Percentiles rank a stretch among this genome's conserved stretches.
Evolutionary conservation across 345 rosid species (phyloP).

Genomic region (Eucalyptus pauciflora): DNA sequence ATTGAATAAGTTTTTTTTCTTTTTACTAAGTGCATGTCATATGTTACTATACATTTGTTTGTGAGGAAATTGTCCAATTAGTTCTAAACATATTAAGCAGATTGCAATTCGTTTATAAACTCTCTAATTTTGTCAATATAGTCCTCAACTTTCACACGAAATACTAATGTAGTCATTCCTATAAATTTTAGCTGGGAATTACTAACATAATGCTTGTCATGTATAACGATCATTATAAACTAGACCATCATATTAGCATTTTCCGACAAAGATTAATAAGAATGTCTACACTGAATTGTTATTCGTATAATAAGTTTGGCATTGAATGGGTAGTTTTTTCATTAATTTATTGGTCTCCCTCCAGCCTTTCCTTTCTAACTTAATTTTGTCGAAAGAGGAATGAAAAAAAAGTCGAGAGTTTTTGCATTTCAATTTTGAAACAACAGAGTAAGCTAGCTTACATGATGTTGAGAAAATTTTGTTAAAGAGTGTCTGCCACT

Average conservation of each 20-base stretch:
- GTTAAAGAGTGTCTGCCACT: too few species aligned
- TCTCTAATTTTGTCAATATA: neutral
- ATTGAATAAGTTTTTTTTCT: neutral
- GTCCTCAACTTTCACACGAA: neutral
- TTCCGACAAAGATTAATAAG: too few species aligned
- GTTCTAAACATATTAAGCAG: too few species aligned
- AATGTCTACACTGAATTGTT: neutral
- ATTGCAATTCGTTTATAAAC: too few species aligned
- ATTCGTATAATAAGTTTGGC: neutral
- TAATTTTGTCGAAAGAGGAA: too few species aligned
- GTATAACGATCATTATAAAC: too few species aligned
- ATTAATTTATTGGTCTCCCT: too few species aligned
- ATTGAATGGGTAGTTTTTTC: neutral
- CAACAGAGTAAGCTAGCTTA: too few species aligned
- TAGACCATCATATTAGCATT: neutral
- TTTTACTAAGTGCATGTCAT: neutral
- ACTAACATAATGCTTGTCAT: neutral
- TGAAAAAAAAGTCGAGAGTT: too few species aligned
- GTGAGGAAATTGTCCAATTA: neutral
- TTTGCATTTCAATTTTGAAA: too few species aligned
- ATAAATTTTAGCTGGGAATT: neutral
- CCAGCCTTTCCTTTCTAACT: too few species aligned
- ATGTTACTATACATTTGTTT: neutral
- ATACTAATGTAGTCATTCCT: neutral
- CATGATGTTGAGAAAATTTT: too few species aligned